Percentiles rank a stretch among this genome's conserved stretches.
Evolutionary conservation across 176 grass and related monocot genomes (phyloP).

Genomic region (Oryza nivara): DNA sequence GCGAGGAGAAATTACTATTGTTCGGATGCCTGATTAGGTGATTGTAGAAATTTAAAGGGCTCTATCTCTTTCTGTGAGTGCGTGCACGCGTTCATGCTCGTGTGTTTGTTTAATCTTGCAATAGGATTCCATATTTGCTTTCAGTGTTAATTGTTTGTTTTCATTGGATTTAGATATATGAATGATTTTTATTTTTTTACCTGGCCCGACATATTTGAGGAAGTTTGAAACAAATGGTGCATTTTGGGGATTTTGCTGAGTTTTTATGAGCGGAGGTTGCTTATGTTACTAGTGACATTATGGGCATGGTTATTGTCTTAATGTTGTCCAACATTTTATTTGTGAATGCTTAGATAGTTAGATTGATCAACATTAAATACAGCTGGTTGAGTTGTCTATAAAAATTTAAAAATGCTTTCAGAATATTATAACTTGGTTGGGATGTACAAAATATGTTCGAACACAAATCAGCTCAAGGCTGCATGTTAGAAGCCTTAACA

Average conservation of each 20-base stretch:
- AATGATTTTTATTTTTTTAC: not conserved
- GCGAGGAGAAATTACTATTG: not conserved
- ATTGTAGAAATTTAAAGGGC: not conserved
- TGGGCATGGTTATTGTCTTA: not conserved
- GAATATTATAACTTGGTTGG: not conserved
- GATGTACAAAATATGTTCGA: not conserved
- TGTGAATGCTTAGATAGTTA: conserved; percentile 1
- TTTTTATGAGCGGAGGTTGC: not conserved
- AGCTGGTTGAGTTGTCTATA: not conserved
- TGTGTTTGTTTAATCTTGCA: not conserved
- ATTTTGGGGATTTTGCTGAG: not conserved
- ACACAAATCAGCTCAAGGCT: not conserved
- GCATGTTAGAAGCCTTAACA: not conserved
- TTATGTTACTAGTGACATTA: not conserved
- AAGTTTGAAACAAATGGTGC: not conserved
- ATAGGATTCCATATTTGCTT: not conserved
- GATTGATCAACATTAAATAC: not conserved
- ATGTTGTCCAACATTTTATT: not conserved
- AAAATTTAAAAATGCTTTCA: not conserved
- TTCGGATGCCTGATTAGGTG: not conserved
- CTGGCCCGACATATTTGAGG: not conserved
- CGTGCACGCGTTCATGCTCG: not conserved
- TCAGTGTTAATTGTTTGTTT: conserved; percentile 11
- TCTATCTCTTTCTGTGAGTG: not conserved
- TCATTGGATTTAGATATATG: not conserved